Conservation (phyloP, 169 alveolate genomes). For the Cytauxzoon felis region DNA sequence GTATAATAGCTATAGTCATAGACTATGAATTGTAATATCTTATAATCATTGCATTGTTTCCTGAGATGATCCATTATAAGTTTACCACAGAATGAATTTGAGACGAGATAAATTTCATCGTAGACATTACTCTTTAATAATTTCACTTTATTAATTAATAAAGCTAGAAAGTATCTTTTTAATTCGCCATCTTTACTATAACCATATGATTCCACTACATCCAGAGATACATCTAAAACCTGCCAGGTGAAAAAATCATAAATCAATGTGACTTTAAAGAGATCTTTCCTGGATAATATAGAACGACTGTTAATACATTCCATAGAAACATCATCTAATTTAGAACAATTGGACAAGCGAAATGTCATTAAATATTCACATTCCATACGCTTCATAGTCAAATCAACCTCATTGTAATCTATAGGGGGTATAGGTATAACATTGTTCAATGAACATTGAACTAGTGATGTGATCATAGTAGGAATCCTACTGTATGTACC, state of each 20-base stretch:
- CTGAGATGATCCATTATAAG: conserved; percentile 33
- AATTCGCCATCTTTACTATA: conserved; percentile 27
- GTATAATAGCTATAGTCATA: conserved; percentile 17
- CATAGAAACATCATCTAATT: background rate
- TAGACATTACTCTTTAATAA: conserved; percentile 11
- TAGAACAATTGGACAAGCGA: conserved; percentile 6
- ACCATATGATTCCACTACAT: conserved; percentile 16
- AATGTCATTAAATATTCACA: conserved; percentile 12
- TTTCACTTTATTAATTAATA: conserved; percentile 9
- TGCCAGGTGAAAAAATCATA: conserved; percentile 55
- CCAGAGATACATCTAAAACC: conserved; percentile 18
- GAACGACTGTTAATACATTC: conserved; percentile 32
- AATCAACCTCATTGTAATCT: conserved; percentile 18
- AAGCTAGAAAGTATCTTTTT: conserved; percentile 1
- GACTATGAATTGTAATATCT: background rate
- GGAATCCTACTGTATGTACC: conserved; percentile 54
- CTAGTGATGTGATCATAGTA: conserved; percentile 37
- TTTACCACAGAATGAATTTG: conserved; percentile 23
- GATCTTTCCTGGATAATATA: background rate
- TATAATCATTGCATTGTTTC: conserved; percentile 29
- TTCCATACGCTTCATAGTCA: conserved; percentile 27
- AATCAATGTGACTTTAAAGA: conserved; percentile 27
- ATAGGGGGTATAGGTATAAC: conserved; percentile 35
- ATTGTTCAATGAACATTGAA: conserved; percentile 19
- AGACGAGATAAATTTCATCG: conserved; percentile 11